A percentile compares a stretch with the other conserved stretches of the same genome.
phyloP scores from a whole-genome alignment of 768 basidiomycete genomes.

The Podaxis pistillaris region DNA sequence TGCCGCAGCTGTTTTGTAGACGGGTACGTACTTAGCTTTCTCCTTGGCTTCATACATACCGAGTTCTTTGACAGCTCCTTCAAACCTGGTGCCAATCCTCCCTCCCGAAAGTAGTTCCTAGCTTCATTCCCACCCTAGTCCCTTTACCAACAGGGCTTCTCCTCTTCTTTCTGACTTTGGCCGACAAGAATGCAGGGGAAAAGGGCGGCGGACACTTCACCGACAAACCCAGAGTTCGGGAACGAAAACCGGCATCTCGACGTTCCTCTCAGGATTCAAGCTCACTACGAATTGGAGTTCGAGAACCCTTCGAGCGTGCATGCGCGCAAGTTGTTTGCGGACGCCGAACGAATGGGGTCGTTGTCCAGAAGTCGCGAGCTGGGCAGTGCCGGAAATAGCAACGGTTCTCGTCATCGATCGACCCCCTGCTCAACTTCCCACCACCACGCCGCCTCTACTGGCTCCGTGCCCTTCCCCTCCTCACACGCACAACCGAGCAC shows the following conservation, averaged over 20 bases:
- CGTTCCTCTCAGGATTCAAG: not conserved
- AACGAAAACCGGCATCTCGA: not conserved
- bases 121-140: not conserved
- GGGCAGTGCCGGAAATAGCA: slow-evolving; percentile 2
- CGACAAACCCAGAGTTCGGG: not conserved
- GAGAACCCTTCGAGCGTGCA: not conserved
- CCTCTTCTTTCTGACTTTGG: not conserved
- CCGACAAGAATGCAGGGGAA: not conserved
- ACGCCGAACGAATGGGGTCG: not conserved
- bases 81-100: not conserved
- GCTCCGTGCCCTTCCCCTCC: not conserved
- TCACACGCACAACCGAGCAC: not conserved
- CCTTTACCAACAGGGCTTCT: not conserved
- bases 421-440: slow-evolving; percentile 1
- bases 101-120: not conserved
- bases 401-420: not conserved
- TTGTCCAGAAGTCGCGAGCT: not conserved
- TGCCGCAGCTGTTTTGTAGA: not conserved
- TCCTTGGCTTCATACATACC: not conserved
- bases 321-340: not conserved
- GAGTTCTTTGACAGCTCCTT: not conserved
- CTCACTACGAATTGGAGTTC: slow-evolving; percentile 5
- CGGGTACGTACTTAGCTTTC: no score
- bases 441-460: not conserved
- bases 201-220: not conserved